These are phyloP conservation scores for Aspergillus sparsus DNA, from an alignment of 495 filamentous ascomycete species.

Conservation along the genomic window DNA sequence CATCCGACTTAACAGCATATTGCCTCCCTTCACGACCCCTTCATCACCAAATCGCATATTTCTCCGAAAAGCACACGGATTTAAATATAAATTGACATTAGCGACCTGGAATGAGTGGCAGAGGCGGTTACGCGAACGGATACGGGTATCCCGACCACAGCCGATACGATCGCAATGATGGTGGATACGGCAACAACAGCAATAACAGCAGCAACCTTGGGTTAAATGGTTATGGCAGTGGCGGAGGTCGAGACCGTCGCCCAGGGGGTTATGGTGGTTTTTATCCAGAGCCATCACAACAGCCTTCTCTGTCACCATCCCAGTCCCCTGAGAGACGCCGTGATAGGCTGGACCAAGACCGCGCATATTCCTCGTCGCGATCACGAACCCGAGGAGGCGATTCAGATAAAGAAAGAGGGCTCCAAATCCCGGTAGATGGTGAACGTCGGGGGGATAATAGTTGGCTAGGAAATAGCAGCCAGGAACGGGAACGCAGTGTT, in stretches of 20 bases:
- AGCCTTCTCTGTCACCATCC: slow-evolving; percentile 28
- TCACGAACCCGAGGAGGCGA: slow-evolving; percentile 42
- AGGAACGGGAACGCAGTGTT: slow-evolving; percentile 27
- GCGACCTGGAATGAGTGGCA: slow-evolving; percentile 44
- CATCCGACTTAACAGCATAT: too few relatives aligned
- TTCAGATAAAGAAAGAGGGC: slow-evolving; percentile 30
- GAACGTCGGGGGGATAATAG: slow-evolving; percentile 26
- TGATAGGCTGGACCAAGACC: slow-evolving; percentile 40
- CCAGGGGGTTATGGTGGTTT: slow-evolving; percentile 52
- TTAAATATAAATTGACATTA: not conserved
- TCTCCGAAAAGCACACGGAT: not conserved
- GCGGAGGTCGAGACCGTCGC: slow-evolving; percentile 35
- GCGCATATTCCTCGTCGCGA: slow-evolving; percentile 39
- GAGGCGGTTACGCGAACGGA: slow-evolving; percentile 45
- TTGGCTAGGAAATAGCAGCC: slow-evolving; percentile 28
- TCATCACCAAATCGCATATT: slow-evolving; percentile 5
- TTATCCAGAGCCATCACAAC: slow-evolving; percentile 38
- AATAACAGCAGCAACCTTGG: slow-evolving; percentile 29
- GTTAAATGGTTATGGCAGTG: slow-evolving; percentile 38
- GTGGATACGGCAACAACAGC: slow-evolving; percentile 37
- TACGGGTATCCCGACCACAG: slow-evolving; percentile 46
- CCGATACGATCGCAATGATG: slow-evolving; percentile 43
- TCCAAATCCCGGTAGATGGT: slow-evolving; percentile 32
- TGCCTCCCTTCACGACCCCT: not conserved
- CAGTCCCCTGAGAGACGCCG: slow-evolving; percentile 42